Conservation (phyloP, 441 rosid genomes). For the Hypseocharis bilobata region DNA sequence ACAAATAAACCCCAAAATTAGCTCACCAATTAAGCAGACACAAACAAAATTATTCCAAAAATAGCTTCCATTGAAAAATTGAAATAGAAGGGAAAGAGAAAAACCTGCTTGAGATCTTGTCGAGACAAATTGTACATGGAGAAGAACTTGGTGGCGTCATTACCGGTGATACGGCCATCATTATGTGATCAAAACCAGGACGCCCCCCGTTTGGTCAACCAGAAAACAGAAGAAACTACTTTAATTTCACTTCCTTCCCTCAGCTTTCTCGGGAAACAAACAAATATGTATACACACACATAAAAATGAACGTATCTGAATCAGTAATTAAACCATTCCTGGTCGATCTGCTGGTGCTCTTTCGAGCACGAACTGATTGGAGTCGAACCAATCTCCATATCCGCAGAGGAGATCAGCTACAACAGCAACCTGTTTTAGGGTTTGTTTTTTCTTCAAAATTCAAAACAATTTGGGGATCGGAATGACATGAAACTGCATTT, state of each 20-base stretch:
- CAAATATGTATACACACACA: background rate
- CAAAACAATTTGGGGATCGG: constrained; percentile 3
- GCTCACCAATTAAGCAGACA: background rate
- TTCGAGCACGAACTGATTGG: constrained; percentile 63
- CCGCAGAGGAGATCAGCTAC: background rate
- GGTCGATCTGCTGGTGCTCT: constrained; percentile 61
- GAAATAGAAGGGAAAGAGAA: background rate
- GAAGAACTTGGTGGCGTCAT: constrained; percentile 79
- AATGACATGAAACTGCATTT: background rate
- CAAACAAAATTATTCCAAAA: background rate
- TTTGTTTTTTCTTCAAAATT: background rate
- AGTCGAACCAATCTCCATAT: constrained; percentile 63
- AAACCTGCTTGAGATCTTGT: constrained; percentile 74
- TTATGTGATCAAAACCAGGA: constrained; percentile 40
- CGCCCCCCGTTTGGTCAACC: too few species aligned
- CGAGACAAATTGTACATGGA: constrained; percentile 66
- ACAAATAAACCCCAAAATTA: background rate
- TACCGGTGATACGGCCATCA: constrained; percentile 79
- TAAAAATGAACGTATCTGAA: constrained; percentile 41
- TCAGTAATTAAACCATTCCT: constrained; percentile 72
- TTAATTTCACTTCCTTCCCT: background rate
- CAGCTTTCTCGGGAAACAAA: background rate
- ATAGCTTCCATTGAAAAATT: background rate
- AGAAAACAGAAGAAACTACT: background rate
- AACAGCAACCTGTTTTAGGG: background rate